Percentiles rank a stretch among this genome's conserved stretches.
Conservation (phyloP, 2,329 filamentous ascomycete genomes). For the Penicillium expansum region DNA sequence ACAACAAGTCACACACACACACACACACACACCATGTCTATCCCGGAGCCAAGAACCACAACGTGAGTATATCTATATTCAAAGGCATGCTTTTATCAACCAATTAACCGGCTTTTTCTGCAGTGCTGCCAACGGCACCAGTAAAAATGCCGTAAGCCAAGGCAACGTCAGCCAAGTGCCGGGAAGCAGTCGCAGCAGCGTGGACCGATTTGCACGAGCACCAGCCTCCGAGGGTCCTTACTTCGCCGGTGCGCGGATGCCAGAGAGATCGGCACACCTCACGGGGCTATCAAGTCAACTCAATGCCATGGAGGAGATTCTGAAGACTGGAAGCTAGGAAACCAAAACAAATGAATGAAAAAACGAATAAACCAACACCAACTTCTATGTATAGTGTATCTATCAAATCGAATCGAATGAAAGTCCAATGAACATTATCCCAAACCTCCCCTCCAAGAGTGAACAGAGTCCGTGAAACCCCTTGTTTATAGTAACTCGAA, state of each 20-base stretch:
- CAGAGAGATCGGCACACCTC: constrained; percentile 31
- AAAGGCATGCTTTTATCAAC: not conserved
- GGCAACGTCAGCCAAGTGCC: constrained; percentile 30
- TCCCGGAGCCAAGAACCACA: constrained; percentile 13
- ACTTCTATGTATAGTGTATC: constrained; percentile 10
- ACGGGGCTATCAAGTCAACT: constrained; percentile 33
- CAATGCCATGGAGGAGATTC: constrained; percentile 29
- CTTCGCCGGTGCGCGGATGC: constrained; percentile 32
- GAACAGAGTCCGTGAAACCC: not conserved
- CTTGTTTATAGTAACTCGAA: constrained; percentile 39
- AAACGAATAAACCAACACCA: not conserved
- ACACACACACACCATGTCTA: constrained; percentile 17
- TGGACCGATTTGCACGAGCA: constrained; percentile 29
- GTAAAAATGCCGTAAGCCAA: constrained; percentile 22
- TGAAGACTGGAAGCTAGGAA: constrained; percentile 21
- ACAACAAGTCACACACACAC: not conserved
- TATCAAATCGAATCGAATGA: constrained; percentile 5
- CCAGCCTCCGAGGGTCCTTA: constrained; percentile 33
- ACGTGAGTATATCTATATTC: constrained; percentile 2
- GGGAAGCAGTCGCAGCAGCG: constrained; percentile 20
- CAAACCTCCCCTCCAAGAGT: not conserved
- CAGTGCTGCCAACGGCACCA: constrained; percentile 22
- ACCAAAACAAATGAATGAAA: constrained; percentile 6
- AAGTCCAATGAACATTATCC: not conserved
- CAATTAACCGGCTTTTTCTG: constrained; percentile 4